Evolutionary conservation across 2,329 filamentous ascomycete genomes (phyloP), one percentile per base, ranked within the genome.

Genomic region (Cladosporium sp.): DNA sequence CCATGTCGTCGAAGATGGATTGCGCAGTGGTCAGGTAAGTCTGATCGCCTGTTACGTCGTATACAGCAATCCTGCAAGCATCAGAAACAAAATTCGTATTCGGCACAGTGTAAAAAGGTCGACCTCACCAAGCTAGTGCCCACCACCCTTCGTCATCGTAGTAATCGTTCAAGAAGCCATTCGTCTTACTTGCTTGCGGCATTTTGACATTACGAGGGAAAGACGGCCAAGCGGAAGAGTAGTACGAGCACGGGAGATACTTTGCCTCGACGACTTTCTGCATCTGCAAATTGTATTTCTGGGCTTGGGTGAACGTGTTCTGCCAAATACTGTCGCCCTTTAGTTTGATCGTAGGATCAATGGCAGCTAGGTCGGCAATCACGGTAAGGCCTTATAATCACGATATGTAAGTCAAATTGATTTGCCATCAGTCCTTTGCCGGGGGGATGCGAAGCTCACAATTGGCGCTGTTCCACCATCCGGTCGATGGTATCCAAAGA

Each of bases 131-230:
- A 20, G 74, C 80, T 7, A 83, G 66, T 3, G 77, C 78, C 80
- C 80, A 80, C 77, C 78, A 80, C 1, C 74, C 77, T 59, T 82
- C 78, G 58, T 83, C 80, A 53, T 83, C 80, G 63, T 81, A 81
- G 58, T 70, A 78, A 36, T 71, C 71, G 39, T 75, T 73, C 42
- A 61, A 48, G 17, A 61, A 62, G 1, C 60, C 58, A 28, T 40
- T 59, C 4, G 57, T 56, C 15, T 42, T 25, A 12, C n/a, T 42
- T 13, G 47, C 35, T 20, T 40, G 50, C 4, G 55, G 58, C 22
- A 35, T 34, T n/a, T 34, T n/a, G 20, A 39, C 17, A n/a, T 13
- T 20, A 4, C 6, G 49, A 15, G 58, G 58, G 5, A 60, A 44
- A 1, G 34, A 12, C 22, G 58, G 44, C 51, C 44, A 53, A 36